Percentiles rank a stretch among this genome's conserved stretches.
These are phyloP conservation scores for Corymbia maculata DNA, from an alignment of 345 rosid species.

Conservation along the genomic window DNA sequence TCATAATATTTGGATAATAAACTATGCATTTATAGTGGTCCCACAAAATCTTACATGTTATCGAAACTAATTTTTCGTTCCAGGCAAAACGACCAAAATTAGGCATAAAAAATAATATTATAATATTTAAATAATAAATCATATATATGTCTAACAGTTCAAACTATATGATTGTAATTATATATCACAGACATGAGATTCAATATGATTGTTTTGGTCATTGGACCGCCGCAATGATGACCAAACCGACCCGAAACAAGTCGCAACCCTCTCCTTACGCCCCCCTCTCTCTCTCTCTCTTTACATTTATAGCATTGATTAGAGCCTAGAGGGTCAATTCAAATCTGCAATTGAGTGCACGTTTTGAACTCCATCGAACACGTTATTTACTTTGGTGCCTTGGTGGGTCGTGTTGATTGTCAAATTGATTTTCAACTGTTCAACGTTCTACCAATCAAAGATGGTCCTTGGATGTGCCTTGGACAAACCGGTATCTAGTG, in stretches of 20 bases:
- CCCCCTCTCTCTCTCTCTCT: not conserved
- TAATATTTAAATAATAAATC: too few species aligned
- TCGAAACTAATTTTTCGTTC: too few species aligned
- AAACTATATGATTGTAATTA: not conserved
- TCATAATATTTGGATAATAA: too few species aligned
- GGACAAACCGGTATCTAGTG: not conserved
- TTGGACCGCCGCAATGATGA: not conserved
- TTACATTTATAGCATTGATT: not conserved
- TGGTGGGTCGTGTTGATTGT: not conserved
- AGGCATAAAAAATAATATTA: too few species aligned
- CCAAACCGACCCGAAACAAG: not conserved
- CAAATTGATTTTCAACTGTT: not conserved
- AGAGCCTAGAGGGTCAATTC: not conserved
- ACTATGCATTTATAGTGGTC: too few species aligned
- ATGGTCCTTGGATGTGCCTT: not conserved
- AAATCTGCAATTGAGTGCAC: not conserved
- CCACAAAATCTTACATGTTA: too few species aligned
- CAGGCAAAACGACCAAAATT: too few species aligned
- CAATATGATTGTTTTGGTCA: not conserved
- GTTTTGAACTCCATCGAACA: not conserved
- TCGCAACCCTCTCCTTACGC: not conserved
- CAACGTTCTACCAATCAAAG: not conserved
- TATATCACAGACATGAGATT: not conserved
- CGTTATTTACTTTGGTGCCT: not conserved
- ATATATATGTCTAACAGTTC: too few species aligned